These are phyloP conservation scores for Claviceps sorghi DNA, from an alignment of 2,329 filamentous ascomycete genomes.

Conservation along the genomic window DNA sequence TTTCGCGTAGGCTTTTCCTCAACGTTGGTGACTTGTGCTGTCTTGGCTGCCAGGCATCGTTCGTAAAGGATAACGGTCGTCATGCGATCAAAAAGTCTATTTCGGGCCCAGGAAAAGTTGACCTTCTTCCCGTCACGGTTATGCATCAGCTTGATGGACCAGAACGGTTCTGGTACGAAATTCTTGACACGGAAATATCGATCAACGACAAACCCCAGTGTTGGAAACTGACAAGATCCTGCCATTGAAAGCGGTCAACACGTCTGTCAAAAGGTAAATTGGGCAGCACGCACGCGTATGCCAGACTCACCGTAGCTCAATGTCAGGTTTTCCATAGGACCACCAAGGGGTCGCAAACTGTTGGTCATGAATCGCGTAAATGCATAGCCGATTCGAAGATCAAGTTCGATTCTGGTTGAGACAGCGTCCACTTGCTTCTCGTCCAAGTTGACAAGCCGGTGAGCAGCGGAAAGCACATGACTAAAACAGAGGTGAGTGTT, in stretches of 20 bases:
- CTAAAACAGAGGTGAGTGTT: slow-evolving; percentile 28
- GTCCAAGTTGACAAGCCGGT: slow-evolving; percentile 62
- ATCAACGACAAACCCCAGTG: slow-evolving; percentile 91
- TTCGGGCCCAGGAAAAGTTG: slow-evolving; percentile 69
- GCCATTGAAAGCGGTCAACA: neutral
- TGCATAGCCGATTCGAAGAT: slow-evolving; percentile 79
- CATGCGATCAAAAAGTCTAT: slow-evolving; percentile 77
- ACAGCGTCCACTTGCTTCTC: slow-evolving; percentile 80
- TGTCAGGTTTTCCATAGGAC: slow-evolving; percentile 46
- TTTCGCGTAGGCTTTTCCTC: slow-evolving; percentile 85
- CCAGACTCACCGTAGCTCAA: slow-evolving; percentile 62
- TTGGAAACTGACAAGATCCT: slow-evolving; percentile 94
- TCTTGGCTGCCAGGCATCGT: slow-evolving; percentile 61
- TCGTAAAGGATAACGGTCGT: slow-evolving; percentile 72
- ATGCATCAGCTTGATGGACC: slow-evolving; percentile 78
- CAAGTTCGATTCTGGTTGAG: slow-evolving; percentile 75
- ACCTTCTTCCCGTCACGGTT: slow-evolving; percentile 64
- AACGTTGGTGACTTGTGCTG: slow-evolving; percentile 69
- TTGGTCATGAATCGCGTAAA: slow-evolving; percentile 83
- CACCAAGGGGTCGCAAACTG: slow-evolving; percentile 58
- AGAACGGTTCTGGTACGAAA: slow-evolving; percentile 85
- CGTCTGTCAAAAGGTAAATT: neutral
- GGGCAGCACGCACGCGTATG: neutral
- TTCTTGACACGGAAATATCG: slow-evolving; percentile 88
- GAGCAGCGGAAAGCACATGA: slow-evolving; percentile 75